phyloP scores from a whole-genome alignment of 768 basidiomycete species.

The Tephrocybe sp. region DNA sequence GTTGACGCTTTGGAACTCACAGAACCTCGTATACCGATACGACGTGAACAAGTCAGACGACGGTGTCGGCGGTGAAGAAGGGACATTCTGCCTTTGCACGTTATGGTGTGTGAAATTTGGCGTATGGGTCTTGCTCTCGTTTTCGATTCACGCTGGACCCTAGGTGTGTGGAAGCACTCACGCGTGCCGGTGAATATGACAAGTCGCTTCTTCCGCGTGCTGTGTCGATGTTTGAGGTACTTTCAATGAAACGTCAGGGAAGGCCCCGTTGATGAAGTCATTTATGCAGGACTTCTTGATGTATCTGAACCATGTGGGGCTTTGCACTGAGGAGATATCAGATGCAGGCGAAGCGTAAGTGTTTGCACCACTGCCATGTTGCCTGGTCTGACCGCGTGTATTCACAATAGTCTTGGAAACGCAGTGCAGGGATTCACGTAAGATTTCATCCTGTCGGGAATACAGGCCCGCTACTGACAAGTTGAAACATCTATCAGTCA shows the following conservation, averaged over 20 bases:
- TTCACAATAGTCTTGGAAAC: slow-evolving; percentile 85
- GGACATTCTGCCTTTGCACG: slow-evolving; percentile 90
- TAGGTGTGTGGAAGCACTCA: slow-evolving; percentile 88
- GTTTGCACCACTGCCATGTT: not conserved
- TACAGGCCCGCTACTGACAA: not conserved
- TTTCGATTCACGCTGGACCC: not conserved
- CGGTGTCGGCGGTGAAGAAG: slow-evolving; percentile 95
- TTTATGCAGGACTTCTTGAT: slow-evolving; percentile 64
- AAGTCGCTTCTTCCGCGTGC: slow-evolving; percentile 62
- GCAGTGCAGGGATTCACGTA: slow-evolving; percentile 91
- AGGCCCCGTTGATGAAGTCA: not conserved
- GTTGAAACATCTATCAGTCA: slow-evolving; percentile 50
- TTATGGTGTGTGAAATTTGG: slow-evolving; percentile 51
- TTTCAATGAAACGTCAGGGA: slow-evolving; percentile 11
- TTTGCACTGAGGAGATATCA: slow-evolving; percentile 86
- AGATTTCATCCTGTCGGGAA: slow-evolving; percentile 25
- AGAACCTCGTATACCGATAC: slow-evolving; percentile 90
- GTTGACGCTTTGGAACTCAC: not conserved
- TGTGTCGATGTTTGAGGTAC: slow-evolving; percentile 87
- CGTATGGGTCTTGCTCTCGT: not conserved
- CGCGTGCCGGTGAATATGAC: slow-evolving; percentile 83
- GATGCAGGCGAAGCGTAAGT: slow-evolving; percentile 81
- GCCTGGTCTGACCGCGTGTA: too few species aligned
- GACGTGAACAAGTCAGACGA: slow-evolving; percentile 85
- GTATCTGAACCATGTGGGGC: slow-evolving; percentile 84